Evolutionary conservation across 2,329 filamentous ascomycete genomes (phyloP), one percentile per base, ranked within the genome.

Genomic region (Diaporthe caulivora): DNA sequence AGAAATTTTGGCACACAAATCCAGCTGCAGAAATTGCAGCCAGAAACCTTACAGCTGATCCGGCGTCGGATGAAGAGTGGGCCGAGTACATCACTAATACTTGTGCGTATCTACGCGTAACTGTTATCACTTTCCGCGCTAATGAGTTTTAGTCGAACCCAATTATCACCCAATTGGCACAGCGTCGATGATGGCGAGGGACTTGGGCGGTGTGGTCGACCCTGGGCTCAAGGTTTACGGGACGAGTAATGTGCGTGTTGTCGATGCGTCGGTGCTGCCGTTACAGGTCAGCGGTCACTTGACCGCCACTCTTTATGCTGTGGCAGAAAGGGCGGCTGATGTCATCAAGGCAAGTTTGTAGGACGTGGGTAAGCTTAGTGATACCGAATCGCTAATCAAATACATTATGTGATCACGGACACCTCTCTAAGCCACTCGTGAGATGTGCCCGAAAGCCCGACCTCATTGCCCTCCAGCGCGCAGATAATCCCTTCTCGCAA

Each of bases 241-340:
- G 0, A 80, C 88, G 31, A 81, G 82, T 72, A 83, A 83, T 29
- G 78, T 88, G 17, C 81, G 86, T 10, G 82, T 88, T 1, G 83
- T 83, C 7, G 87, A 89, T 77, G 86, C 86, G 0, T 85, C 83
- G 10, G 77, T 87, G 9, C 82, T 88, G 64, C 86, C 86, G 6
- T 79, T 87, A 82, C 86, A 80, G 81, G 84, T 71, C 81, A 86
- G 79, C 83, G 85, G 76, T 13, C 82, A 87, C 13, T 83, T 87
- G 44, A 86, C 88, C 77, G 86, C 86, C 70, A 84, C 84, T 0
- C 85, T 89, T 5, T 89, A 89, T 76, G 87, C 86, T 79, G 79
- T 87, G 73, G 87, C 81, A 11, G 87, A 89, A 78, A 88, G 85
- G 78, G 79, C 74, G 18, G 44, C 68, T 17, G 68, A 71, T 2